Evolutionary conservation across 2,329 filamentous ascomycete genomes (phyloP).

Genomic region (Arthroderma sp.): DNA sequence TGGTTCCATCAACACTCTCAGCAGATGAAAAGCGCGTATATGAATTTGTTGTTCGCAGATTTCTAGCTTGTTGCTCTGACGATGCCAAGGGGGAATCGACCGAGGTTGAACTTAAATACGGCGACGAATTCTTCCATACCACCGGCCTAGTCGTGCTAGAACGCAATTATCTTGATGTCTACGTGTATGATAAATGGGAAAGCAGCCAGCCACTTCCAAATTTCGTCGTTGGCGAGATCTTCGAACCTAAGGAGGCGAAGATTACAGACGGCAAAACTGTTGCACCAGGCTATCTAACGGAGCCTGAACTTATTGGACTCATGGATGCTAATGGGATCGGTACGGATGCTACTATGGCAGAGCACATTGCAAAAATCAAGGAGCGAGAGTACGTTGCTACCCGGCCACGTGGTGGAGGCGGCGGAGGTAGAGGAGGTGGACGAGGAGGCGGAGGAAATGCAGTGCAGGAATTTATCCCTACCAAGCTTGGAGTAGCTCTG

Average conservation of each 20-base stretch:
- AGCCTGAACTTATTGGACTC: conserved; percentile 84
- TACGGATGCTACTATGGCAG: conserved; percentile 97
- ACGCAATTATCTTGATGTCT: conserved; percentile 89
- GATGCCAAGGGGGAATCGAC: conserved; percentile 80
- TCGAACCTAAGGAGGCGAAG: conserved; percentile 76
- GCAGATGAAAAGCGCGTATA: conserved; percentile 65
- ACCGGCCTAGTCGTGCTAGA: conserved; percentile 75
- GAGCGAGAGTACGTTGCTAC: conserved; percentile 73
- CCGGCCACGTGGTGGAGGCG: conserved; percentile 33
- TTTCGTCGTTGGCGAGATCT: conserved; percentile 66
- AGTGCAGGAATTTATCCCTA: conserved; percentile 83
- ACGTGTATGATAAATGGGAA: conserved; percentile 92
- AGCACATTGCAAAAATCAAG: conserved; percentile 94
- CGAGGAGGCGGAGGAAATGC: conserved; percentile 28
- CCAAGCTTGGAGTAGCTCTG: conserved; percentile 75
- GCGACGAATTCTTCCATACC: conserved; percentile 67
- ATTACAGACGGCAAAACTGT: conserved; percentile 86
- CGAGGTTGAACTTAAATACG: conserved; percentile 73
- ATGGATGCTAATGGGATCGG: conserved; percentile 99
- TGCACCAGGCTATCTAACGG: conserved; percentile 75
- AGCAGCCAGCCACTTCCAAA: conserved; percentile 69
- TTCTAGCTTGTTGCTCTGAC: conserved; percentile 89
- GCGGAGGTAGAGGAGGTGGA: conserved; percentile 16
- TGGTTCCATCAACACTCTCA: conserved; percentile 46
- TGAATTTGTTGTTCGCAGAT: conserved; percentile 82